Base-by-base conservation (phyloP, 805 yeast genomes). In the Zygotorulaspora chibaensis region DNA sequence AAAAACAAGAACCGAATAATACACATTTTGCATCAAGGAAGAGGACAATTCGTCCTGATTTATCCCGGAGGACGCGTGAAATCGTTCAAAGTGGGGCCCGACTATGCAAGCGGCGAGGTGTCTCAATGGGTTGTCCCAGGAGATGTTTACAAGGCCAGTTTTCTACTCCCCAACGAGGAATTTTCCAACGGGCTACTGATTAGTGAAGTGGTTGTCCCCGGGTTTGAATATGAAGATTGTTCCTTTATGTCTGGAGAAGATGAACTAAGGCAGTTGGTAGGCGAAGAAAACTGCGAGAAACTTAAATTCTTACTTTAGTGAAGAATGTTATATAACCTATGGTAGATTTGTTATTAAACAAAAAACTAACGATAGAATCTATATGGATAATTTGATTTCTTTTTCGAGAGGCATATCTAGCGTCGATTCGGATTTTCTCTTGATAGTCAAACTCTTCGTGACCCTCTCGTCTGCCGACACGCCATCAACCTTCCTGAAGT, bases 401-500 rank as follows among this genome's bases (percentile, higher is more conserved):
- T 20, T 20, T 20, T 20, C 25, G 25, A 20, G 25, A 20, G 25
- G 25, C 25, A 20, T 20, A 5, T 20, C 7, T 20, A 20, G 25
- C 4, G 25, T 3, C 31, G 15, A 13, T 5, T n/a, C 20, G 13
- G 20, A 3, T 36, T 55, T 50, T 15, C 47, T 45, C 27, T 48
- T 59, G 38, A 40, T 48, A 28, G 48, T 57, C 31, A 63, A 31
- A 18, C 42, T 52, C 31, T 63, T 66, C 2, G 56, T 58, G 7
- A 66, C 58, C 47, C 75, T 57, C 49, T 66, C 63, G 48, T 76
- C 79, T 18, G 76, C 79, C 23, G 75, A 71, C 2, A 78, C 80
- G 17, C 98, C 98, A 62, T 87, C 78, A 1, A 91, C 96, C 2
- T 83, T 81, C 56, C 99, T 75, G 73, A 91, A 91, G 62, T 87